Percentiles rank a stretch among this genome's conserved stretches.
phyloP scores from a whole-genome alignment of 768 basidiomycete species.

The Clathrus columnatus region DNA sequence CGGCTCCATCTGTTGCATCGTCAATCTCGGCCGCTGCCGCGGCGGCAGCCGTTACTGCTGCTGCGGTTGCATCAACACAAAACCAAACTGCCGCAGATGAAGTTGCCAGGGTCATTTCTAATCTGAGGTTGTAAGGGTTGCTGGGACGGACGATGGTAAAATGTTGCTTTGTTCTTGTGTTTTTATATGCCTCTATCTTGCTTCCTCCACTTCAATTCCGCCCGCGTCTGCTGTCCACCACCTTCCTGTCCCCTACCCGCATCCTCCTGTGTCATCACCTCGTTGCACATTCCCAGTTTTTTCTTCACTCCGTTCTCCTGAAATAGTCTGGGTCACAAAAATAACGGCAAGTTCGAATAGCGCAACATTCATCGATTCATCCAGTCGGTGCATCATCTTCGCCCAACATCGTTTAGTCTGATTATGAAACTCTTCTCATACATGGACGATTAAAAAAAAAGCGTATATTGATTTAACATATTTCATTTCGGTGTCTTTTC shows the following conservation, averaged over 20 bases:
- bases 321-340: too few species aligned
- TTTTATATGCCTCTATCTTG: too few species aligned
- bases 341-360: background rate
- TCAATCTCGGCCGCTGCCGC: background rate
- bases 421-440: too few species aligned
- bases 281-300: background rate
- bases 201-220: too few species aligned
- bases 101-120: conserved; percentile 70
- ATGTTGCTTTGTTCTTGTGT: too few species aligned
- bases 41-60: background rate
- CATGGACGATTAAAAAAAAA: background rate
- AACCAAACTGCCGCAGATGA: conserved; percentile 43
- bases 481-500: background rate
- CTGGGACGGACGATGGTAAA: too few species aligned
- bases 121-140: conserved; percentile 60
- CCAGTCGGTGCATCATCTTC: background rate
- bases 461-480: background rate
- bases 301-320: background rate
- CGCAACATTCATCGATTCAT: background rate
- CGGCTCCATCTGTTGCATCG: background rate
- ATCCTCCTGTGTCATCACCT: background rate
- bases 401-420: too few species aligned
- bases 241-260: conserved; percentile 4
- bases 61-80: background rate
- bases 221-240: conserved; percentile 6